Evolutionary conservation across 2,329 filamentous ascomycete genomes (phyloP), one percentile per base, ranked within the genome.

Genomic region (Aspergillus tamarii): DNA sequence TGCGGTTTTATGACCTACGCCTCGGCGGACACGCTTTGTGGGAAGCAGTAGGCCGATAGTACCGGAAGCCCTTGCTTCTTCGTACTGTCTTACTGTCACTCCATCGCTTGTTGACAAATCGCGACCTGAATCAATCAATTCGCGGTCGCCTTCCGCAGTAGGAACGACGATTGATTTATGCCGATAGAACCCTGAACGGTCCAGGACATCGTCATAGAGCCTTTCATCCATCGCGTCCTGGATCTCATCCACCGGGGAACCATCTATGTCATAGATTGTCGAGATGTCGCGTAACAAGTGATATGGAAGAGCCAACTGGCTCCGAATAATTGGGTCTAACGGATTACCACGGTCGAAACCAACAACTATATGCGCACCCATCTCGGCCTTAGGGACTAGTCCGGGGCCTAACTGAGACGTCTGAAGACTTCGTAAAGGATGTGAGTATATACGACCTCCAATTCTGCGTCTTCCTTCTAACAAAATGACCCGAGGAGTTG

Each of bases 331-430:
- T 56, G 94, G 88, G 75, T 97, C 96, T 70, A 99, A 82, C 6
- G 95, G 95, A 71, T 99, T 99, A 21, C 96, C 96, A 68, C 92
- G 88, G 69, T 98, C 93, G 75, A 98, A 99, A 0, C 95, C 95
- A 39, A 96, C 97, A 65, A 99, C 93, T 64, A 99, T 98, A 84
- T 99, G 97, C 61, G 94, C 95, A 32, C 95, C 95, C 89, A 97
- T 96, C 77, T 99, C 95, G 36, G 93, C 95, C 23, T 94, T 98
- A 73, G 90, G 91, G 57, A 80, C 86, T 76, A 84, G 87, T 78
- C 83, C 74, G 68, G 83, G 72, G 74, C 83, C 79, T 74, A 88
- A 70, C 67, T 80, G 78, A 73, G 82, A 74, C 61, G 82, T 78
- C 76, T 86, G 77, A 82, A 90, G 81, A 81, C 88, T 84, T 82